A percentile compares a stretch with the other conserved stretches of the same genome.
phyloP scores from a whole-genome alignment of 108 stramenopile genomes.

The Skeletonema costatum region DNA sequence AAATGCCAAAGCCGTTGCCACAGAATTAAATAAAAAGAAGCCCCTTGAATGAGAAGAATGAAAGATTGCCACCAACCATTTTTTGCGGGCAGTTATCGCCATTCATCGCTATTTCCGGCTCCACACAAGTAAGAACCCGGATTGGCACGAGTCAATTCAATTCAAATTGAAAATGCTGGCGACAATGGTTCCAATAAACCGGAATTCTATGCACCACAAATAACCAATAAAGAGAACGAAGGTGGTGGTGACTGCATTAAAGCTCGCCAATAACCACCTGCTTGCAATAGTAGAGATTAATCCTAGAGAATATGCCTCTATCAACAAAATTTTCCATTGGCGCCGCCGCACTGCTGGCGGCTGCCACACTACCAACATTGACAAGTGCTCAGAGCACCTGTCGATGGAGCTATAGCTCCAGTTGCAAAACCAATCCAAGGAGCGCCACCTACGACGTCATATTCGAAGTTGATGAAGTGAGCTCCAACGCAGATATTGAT shows the following conservation, averaged over 20 bases:
- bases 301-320: neutral
- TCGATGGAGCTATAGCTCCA: neutral
- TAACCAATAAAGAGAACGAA: no score
- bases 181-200: no score
- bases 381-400: neutral
- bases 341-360: neutral
- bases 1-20: neutral
- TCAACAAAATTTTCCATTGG: neutral
- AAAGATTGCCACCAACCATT: no score
- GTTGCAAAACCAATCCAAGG: neutral
- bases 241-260: no score
- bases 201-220: no score
- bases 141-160: no score
- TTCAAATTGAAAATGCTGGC: no score
- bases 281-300: neutral
- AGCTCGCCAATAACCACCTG: neutral
- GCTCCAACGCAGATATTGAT: neutral
- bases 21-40: no score
- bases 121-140: no score
- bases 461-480: neutral
- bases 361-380: neutral
- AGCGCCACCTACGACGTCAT: neutral
- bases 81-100: no score
- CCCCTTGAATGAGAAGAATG: no score
- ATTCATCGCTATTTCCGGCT: no score